phyloP scores from a whole-genome alignment of 2,329 filamentous ascomycete species.

The Triangularia setosa region DNA sequence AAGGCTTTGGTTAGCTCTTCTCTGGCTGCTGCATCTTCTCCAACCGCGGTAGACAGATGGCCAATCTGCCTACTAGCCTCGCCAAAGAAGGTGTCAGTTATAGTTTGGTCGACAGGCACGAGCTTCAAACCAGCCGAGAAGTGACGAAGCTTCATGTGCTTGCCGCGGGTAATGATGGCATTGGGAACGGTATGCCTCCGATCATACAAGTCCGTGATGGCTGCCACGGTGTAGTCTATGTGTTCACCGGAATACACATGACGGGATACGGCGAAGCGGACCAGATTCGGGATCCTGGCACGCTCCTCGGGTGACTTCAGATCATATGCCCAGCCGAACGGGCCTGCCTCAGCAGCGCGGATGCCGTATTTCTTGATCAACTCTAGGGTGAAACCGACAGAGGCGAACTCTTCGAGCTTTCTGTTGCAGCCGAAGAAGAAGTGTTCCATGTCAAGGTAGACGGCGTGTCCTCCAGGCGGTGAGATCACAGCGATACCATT shows the following conservation, averaged over 20 bases:
- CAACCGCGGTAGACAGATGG: neutral
- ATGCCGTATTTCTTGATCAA: constrained; percentile 7
- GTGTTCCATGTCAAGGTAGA: constrained; percentile 8
- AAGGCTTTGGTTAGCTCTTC: neutral
- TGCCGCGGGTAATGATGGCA: constrained; percentile 4
- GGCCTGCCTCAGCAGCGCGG: neutral
- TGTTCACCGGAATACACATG: constrained; percentile 6
- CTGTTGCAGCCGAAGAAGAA: constrained; percentile 7
- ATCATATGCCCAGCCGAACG: constrained; percentile 1
- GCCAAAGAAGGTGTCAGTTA: neutral
- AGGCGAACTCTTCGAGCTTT: constrained; percentile 2
- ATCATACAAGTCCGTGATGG: constrained; percentile 3
- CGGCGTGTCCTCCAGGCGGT: constrained; percentile 1
- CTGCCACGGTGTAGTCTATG: constrained; percentile 5
- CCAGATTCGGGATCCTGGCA: neutral
- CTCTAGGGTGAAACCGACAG: constrained; percentile 1
- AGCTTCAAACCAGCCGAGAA: constrained; percentile 9
- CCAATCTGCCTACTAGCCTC: constrained; percentile 1
- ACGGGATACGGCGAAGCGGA: constrained; percentile 1
- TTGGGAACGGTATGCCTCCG: constrained; percentile 5
- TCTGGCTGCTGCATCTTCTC: neutral
- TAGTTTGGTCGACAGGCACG: neutral
- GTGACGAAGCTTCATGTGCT: constrained; percentile 9
- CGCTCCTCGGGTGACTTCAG: constrained; percentile 1
- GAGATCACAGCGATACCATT: neutral